Evolutionary conservation across 2,329 filamentous ascomycete species (phyloP), one percentile per base, ranked within the genome.

Genomic region (Phyllosticta citribraziliensis): DNA sequence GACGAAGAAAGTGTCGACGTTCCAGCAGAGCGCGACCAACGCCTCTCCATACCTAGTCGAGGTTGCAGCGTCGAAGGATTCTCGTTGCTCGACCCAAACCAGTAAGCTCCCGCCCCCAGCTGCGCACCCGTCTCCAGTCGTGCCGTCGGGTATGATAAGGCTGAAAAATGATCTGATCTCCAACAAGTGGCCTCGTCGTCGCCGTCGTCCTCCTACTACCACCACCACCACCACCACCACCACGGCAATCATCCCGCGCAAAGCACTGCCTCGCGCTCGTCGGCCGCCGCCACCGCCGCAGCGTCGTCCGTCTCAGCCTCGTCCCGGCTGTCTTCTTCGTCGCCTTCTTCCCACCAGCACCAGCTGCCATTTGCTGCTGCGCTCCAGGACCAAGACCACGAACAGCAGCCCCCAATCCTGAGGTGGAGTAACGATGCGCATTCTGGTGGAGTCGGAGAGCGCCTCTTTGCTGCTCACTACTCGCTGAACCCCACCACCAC

Each of bases 101-200:
- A 60, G 58, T 60, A 60, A 60, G 58, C 58, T 55, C 58, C 11
- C 58, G 52, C 58, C 52, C 52, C 22, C 52, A 33, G 58, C 50
- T 60, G 54, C 58, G 58, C 58, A 33, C 22, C 22, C 30, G 19
- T n/a, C 6, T 27, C 5, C 56, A 57, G 5, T 25, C 17, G 25
- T 19, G 24, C 22, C 22, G 22, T 22, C 22, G 27, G 6, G 27
- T 30, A 8, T 33, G 25, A 27, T 60, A 55, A 60, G 58, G 58
- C 58, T 60, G 58, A 60, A 53, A 14, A 55, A 22, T 22, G 22
- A 22, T 3, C 22, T 22, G 20, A 35, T 30, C 8, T 24, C 52
- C 20, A 53, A 50, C 53, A 50, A 60, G 52, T 55, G 52, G 30
- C 33, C 33, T 40, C 33, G 33, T 40, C 33, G 33, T 40, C 33